Conservation (phyloP, 2,329 filamentous ascomycete species). For the Aspergillus piperis region DNA sequence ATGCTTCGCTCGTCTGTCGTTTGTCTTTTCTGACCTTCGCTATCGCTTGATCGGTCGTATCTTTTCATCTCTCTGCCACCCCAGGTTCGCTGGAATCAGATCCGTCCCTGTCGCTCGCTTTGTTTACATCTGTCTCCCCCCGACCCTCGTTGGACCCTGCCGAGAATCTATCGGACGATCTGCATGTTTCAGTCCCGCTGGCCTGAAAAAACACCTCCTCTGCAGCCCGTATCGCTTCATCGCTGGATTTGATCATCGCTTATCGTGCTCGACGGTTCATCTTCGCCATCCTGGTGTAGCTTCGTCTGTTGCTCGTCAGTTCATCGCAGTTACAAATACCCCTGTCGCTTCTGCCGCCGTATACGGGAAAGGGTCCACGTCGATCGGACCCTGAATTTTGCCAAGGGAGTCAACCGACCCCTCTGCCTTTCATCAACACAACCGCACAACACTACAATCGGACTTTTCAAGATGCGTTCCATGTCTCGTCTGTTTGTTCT, state of each 20-base stretch:
- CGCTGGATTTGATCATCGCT: neutral
- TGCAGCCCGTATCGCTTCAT: constrained; percentile 6
- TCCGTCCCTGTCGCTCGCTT: constrained; percentile 25
- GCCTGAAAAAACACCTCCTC: constrained; percentile 10
- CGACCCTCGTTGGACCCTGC: constrained; percentile 17
- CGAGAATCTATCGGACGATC: constrained; percentile 21
- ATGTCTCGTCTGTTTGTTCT: constrained; percentile 33
- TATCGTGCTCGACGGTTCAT: neutral
- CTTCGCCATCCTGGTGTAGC: neutral
- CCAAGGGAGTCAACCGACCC: constrained; percentile 14
- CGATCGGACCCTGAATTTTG: constrained; percentile 11
- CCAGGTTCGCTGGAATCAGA: neutral
- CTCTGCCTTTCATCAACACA: constrained; percentile 1
- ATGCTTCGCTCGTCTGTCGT: constrained; percentile 2
- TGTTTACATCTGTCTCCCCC: constrained; percentile 20
- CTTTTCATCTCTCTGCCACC: neutral
- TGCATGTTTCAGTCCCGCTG: constrained; percentile 23
- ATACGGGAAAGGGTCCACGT: constrained; percentile 3
- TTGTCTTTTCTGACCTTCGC: constrained; percentile 7
- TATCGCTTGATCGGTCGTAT: neutral
- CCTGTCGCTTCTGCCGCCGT: neutral
- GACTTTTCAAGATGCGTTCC: constrained; percentile 35
- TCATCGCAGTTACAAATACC: neutral
- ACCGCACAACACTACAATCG: neutral
- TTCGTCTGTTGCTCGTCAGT: neutral